phyloP scores from a whole-genome alignment of 805 yeast species.

The Candida maltosa region DNA sequence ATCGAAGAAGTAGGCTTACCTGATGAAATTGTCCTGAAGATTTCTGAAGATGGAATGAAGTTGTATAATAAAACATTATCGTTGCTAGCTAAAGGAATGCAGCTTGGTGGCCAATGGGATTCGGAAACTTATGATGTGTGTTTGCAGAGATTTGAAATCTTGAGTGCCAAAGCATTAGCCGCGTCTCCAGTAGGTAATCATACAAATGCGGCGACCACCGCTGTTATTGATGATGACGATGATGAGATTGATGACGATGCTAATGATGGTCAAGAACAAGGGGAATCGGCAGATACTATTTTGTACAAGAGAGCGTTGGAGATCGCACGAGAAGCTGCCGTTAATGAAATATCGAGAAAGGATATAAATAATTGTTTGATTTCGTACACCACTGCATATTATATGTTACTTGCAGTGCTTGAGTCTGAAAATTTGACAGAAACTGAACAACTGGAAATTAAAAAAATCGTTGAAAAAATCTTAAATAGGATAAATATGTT shows the following conservation, averaged over 20 bases:
- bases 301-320: slow-evolving; percentile 93
- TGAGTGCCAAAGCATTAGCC: slow-evolving; percentile 55
- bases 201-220: slow-evolving; percentile 47
- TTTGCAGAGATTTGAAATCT: slow-evolving; percentile 81
- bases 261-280: background rate
- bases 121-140: slow-evolving; percentile 23
- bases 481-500: no score
- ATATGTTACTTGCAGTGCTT: slow-evolving; percentile 90
- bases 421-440: no score
- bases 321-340: slow-evolving; percentile 88
- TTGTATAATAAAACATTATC: slow-evolving; percentile 83
- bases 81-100: slow-evolving; percentile 81
- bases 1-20: slow-evolving; percentile 46
- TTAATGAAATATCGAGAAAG: slow-evolving; percentile 74
- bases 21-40: slow-evolving; percentile 49
- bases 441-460: no score
- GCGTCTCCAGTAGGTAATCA: slow-evolving; percentile 36
- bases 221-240: slow-evolving; percentile 18
- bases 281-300: slow-evolving; percentile 63
- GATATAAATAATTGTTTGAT: slow-evolving; percentile 77
- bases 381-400: slow-evolving; percentile 85
- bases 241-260: slow-evolving; percentile 1
- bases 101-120: slow-evolving; percentile 75
- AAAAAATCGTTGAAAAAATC: no score
- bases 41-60: slow-evolving; percentile 84